Percentiles rank a stretch among this genome's conserved stretches.
phyloP scores from a whole-genome alignment of 2,329 filamentous ascomycete species.

The Pseudogymnoascus sp. region DNA sequence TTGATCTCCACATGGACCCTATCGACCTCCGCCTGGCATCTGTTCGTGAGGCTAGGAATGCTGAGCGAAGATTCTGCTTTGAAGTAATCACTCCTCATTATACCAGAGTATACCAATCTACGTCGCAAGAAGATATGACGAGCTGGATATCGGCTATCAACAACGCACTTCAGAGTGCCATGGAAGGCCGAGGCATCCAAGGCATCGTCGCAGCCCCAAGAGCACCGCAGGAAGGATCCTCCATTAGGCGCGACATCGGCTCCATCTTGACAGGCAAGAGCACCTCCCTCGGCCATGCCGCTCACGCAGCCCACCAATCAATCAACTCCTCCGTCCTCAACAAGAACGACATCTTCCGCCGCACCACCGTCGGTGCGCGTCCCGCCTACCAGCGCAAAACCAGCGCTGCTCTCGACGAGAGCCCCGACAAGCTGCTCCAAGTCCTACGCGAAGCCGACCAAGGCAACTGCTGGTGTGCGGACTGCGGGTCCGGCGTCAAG shows the following conservation, averaged over 20 bases:
- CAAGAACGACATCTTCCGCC: conserved; percentile 59
- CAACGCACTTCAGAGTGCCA: conserved; percentile 90
- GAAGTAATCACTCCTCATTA: conserved; percentile 96
- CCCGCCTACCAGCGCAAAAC: conserved; percentile 59
- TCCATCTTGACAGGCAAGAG: conserved; percentile 91
- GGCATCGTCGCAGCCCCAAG: conserved; percentile 38
- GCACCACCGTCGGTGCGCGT: conserved; percentile 85
- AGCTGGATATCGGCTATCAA: conserved; percentile 96
- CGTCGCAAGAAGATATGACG: conserved; percentile 95
- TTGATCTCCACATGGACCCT: conserved; percentile 95
- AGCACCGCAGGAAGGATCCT: conserved; percentile 38
- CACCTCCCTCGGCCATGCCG: conserved; percentile 48
- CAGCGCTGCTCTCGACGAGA: conserved; percentile 69
- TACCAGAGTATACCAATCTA: conserved; percentile 94
- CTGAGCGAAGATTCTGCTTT: conserved; percentile 92
- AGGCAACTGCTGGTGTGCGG: conserved; percentile 87
- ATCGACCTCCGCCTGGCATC: conserved; percentile 97
- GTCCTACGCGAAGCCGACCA: conserved; percentile 83
- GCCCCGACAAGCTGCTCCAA: conserved; percentile 77
- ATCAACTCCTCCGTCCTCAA: conserved; percentile 35
- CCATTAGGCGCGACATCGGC: conserved; percentile 75
- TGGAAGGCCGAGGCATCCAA: conserved; percentile 66
- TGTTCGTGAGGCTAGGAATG: conserved; percentile 88
- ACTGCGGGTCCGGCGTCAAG: conserved; percentile 84
- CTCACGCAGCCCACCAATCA: conserved; percentile 35